Evolutionary conservation across 2,329 filamentous ascomycete species (phyloP).

Genomic region (Fusarium paranaense): DNA sequence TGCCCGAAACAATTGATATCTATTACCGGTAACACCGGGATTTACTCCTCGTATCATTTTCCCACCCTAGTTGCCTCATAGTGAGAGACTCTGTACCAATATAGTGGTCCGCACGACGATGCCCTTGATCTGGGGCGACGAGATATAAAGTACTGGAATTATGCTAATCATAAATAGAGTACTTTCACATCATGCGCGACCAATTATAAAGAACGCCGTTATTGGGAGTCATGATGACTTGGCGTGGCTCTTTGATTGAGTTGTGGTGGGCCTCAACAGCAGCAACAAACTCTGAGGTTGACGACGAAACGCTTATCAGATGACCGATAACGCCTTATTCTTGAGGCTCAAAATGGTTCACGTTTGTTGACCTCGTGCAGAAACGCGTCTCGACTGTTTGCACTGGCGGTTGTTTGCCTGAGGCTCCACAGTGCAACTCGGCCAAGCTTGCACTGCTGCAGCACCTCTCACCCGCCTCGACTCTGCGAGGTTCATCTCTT

Average conservation of each 20-base stretch:
- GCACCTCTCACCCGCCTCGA: neutral
- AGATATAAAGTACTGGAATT: neutral
- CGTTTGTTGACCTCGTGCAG: neutral
- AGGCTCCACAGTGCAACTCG: neutral
- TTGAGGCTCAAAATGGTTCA: neutral
- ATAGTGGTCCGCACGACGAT: neutral
- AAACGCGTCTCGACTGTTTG: neutral
- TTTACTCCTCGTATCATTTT: neutral
- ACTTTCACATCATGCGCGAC: neutral
- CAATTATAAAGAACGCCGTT: neutral
- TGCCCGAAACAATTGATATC: neutral
- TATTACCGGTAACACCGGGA: neutral
- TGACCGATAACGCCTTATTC: neutral
- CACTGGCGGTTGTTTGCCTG: neutral
- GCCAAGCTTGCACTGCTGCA: neutral
- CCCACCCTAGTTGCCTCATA: neutral
- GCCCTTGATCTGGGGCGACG: neutral
- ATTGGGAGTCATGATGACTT: neutral
- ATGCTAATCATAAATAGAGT: neutral
- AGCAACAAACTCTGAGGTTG: neutral
- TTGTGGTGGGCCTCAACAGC: neutral
- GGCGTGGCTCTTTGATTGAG: neutral
- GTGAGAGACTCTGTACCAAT: neutral
- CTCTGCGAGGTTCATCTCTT: neutral
- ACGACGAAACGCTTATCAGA: neutral